Percentiles rank a stretch among this genome's conserved stretches.
These are phyloP conservation scores for Verticillium alfalfae DNA, from an alignment of 2,329 filamentous ascomycete genomes.

Conservation along the genomic window DNA sequence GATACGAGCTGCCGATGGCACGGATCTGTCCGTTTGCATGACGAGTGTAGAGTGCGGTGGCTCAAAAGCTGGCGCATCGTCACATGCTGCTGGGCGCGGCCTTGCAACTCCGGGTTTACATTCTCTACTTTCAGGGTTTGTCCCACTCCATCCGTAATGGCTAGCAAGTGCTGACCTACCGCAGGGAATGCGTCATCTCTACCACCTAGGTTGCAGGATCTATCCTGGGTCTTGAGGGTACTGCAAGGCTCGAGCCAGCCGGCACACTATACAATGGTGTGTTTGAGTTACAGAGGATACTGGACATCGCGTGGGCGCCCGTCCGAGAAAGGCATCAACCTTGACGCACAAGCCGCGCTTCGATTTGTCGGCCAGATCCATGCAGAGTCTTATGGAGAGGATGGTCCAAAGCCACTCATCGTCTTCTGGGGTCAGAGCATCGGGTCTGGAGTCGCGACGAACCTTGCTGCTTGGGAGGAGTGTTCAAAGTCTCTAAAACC, in stretches of 20 bases:
- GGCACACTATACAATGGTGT: constrained; percentile 41
- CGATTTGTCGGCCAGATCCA: constrained; percentile 51
- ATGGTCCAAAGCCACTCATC: constrained; percentile 23
- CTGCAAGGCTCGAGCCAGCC: constrained; percentile 29
- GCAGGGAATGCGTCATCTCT: constrained; percentile 55
- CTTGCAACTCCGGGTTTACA: constrained; percentile 35
- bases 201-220: constrained; percentile 50
- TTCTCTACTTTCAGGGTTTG: constrained; percentile 53
- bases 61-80: constrained; percentile 5
- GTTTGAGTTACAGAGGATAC: constrained; percentile 64
- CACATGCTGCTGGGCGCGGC: background rate
- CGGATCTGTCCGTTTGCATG: constrained; percentile 55
- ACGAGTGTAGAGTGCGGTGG: constrained; percentile 29
- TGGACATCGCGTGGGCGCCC: constrained; percentile 72
- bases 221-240: constrained; percentile 46
- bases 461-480: constrained; percentile 38
- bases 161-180: background rate
- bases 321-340: constrained; percentile 63
- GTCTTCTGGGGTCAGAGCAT: constrained; percentile 76
- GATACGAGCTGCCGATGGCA: constrained; percentile 58
- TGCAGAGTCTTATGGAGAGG: constrained; percentile 10
- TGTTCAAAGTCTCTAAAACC: constrained; percentile 32
- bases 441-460: constrained; percentile 66
- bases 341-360: constrained; percentile 61
- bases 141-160: background rate